Base-by-base conservation (phyloP, 768 basidiomycete species). In the Leccinum aurantiacum region DNA sequence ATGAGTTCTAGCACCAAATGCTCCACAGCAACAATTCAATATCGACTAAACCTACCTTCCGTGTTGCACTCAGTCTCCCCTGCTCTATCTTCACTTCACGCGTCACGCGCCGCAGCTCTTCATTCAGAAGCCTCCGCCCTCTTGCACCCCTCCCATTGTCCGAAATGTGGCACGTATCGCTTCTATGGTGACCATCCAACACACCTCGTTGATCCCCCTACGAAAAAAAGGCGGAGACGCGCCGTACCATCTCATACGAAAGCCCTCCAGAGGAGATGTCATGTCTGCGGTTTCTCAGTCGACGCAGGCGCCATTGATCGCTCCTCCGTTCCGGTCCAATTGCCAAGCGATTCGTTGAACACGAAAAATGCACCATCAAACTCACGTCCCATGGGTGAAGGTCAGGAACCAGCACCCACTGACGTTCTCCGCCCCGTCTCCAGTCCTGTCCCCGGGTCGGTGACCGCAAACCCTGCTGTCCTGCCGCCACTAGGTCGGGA, bases 61-160 rank as follows among this genome's bases (percentile, higher is more conserved):
- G 68, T 75, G 17, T 72, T 90, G 56, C 76, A 82, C 27, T 62
- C 81, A 4, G 64, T 82, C 38, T 85, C 87, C 3, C 80, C 86
- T 9, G 52, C 77, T 35, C 81, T 91, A 52, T 82, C 90, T 14
- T 88, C 89, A 41, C 75, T 88, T 29, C 88, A 91, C 68, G 71
- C 80, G 0, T 66, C 76, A 14, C 79, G 83, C 51, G 72, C 74
- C 17, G 74, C 70, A 52, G 54, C 67, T 7, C 61, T 76, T 52
- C 69, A 71, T 48, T 63, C 74, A 62, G 67, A 70, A 31, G 52
- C 64, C 47, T 70, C 72, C 24, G 22, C 59, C 41, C 7, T 59
- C 37, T 61, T 74, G 35, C 56, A 51, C 27, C 46, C 57, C 22
- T 67, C 75, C 4, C 75, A 79, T 47, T 90, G 87, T 68, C 50